Base-by-base conservation (phyloP, 1,284 basidiomycete genomes). In the Tilletia setariae region DNA sequence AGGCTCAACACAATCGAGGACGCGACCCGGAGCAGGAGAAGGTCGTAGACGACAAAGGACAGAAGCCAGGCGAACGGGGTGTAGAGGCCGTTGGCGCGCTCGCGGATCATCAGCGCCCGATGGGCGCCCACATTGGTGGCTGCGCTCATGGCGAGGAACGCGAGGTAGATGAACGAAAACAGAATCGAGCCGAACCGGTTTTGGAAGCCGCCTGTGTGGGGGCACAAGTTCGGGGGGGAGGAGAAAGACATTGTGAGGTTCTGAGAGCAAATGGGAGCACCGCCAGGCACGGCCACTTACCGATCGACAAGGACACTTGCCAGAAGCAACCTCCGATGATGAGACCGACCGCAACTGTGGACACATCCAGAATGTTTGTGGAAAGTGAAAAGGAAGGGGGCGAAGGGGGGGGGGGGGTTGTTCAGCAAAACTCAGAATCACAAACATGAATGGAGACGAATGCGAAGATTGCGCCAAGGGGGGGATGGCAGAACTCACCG, bases 121-220 rank as follows among this genome's bases (percentile, higher is more conserved):
- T 65, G 68, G 25, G 71, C 68, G 16, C 66, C 65, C 6, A 79
- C 42, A 28, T 68, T 61, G 0, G 73, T 76, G 2, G 72, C 65
- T 2, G 76, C 72, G 4, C 74, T 74, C 9, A 79, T 63, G 1
- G 69, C 67, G 6, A 73, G 69, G 42, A 77, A 77, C 40, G 71
- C 66, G 32, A 76, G 68, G 35, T 76, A 70, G 65, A 75, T 75
- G 67, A 69, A 72, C 30, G 75, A 66, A 46, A 79, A 77, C 69
- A 74, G 77, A 67, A 79, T 73, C n/a, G 73, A 71, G 13, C 77
- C 77, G 9, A 79, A 71, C 28, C 77, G 74, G 25, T 76, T 77
- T 65, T 78, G 76, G 46, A 69, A 66, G 21, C 56, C 32, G 56
- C 42, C 35, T 40, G 35, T n/a, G n/a, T n/a, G n/a, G n/a, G n/a